Conservation (phyloP, 345 rosid genomes). For the thale cress (Arabidopsis thaliana) region TAIR10.1 NC_003076.8:1197001-1197500, state of each 20-base stretch:
- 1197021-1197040: constrained; percentile 82
- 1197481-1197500: constrained; percentile 68
- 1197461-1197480: constrained; percentile 81
- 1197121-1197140: constrained; percentile 6
- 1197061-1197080: constrained; percentile 78
- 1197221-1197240: constrained; percentile 69
- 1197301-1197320: constrained; percentile 56
- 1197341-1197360: constrained; percentile 95
- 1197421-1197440: constrained; percentile 31
- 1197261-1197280: constrained; percentile 66
- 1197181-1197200: constrained; percentile 20
- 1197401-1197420: constrained; percentile 14
- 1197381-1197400: constrained; percentile 15
- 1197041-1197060: constrained; percentile 73
- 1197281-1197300: constrained; percentile 64
- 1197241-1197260: constrained; percentile 63
- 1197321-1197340: constrained; percentile 90
- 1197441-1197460: constrained; percentile 46
- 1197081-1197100: constrained; percentile 74
- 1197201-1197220: constrained; percentile 71
- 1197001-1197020: constrained; percentile 62
- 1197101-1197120: constrained; percentile 10
- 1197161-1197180: constrained; percentile 14
- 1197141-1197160: constrained; percentile 13
- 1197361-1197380: constrained; percentile 68